Base-by-base conservation (phyloP, 2,329 filamentous ascomycete species). In the Diaporthe vaccinii region DNA sequence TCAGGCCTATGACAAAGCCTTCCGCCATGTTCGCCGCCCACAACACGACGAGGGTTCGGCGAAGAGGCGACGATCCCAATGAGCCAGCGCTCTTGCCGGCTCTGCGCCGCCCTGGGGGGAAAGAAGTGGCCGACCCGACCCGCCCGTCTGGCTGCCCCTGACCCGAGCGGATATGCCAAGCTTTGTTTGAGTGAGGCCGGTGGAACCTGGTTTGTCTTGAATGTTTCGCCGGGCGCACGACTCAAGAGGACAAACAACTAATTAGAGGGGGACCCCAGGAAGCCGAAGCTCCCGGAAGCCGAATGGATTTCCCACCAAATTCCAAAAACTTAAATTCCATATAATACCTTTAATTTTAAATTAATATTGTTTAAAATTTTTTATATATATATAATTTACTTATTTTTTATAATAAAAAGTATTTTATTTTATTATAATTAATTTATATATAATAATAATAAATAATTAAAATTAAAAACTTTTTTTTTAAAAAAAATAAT, bases 111-210 rank as follows among this genome's bases (percentile, higher is more conserved):
- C 34, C 31, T 10, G 17, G 44, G 44, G 25, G 59, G 9, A 12
- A 22, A 9, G 59, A 28, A 25, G 36, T 44, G 59, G 44, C 31
- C 46, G 49, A 20, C 46, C 65, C 49, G 46, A 69, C 49, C 49
- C 65, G 65, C 46, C 65, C n/a, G 49, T 3, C 65, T 68, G 65
- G 65, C 46, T 51, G 49, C 65, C 65, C 65, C 65, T 69, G 65
- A 55, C 65, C 65, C 46, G 49, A 69, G 65, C 65, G 49, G 49
- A 69, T 69, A 55, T 69, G 65, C 65, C 49, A 69, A 69, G 65
- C 49, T 55, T 69, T 69, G n/a, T 55, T 69, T 69, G n/a, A 25
- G 14, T n/a, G 14, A 22, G 14, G 65, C 22, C 22, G 14, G 31
- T 68, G 22, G 62, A 51, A 51, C 44, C 65, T 28, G 34, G 34